Evolutionary conservation across 495 filamentous ascomycete genomes (phyloP).

Genomic region (Penicillium parvum): DNA sequence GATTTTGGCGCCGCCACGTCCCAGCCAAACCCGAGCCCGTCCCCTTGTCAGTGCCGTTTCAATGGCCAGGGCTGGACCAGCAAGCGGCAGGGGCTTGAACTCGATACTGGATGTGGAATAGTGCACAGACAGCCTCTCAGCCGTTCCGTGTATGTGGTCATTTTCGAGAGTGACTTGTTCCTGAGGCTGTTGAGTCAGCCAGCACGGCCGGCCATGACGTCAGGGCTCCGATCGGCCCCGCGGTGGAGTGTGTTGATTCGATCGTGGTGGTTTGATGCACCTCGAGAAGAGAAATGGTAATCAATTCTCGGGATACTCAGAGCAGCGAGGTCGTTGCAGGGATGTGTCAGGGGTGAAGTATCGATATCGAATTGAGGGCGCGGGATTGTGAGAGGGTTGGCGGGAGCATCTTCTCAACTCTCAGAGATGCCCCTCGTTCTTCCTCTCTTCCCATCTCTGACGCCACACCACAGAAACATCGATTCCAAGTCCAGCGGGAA

Average conservation of each 20-base stretch:
- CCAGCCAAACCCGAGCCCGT: background rate
- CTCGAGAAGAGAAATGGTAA: no score
- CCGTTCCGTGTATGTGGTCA: background rate
- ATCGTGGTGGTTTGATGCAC: background rate
- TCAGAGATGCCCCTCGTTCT: no score
- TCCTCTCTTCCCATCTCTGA: no score
- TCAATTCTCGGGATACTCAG: constrained; percentile 12
- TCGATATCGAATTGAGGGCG: background rate
- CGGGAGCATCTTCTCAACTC: no score
- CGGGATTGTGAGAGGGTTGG: background rate
- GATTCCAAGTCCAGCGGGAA: no score
- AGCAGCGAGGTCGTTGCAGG: background rate
- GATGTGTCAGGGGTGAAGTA: background rate
- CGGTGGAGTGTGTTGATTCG: constrained; percentile 6
- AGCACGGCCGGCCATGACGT: constrained; percentile 14
- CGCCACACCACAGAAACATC: constrained; percentile 12
- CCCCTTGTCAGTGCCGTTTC: background rate
- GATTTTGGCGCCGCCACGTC: constrained; percentile 6
- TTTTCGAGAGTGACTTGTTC: constrained; percentile 5
- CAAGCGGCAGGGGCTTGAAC: background rate
- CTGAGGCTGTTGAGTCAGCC: constrained; percentile 14
- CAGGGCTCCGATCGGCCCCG: constrained; percentile 8
- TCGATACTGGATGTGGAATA: background rate
- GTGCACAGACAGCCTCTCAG: background rate
- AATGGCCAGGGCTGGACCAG: background rate